Percentiles rank a stretch among this genome's conserved stretches.
These are phyloP conservation scores for Piper longum DNA, from an alignment of 164 flowering plant genomes.

Conservation along the genomic window DNA sequence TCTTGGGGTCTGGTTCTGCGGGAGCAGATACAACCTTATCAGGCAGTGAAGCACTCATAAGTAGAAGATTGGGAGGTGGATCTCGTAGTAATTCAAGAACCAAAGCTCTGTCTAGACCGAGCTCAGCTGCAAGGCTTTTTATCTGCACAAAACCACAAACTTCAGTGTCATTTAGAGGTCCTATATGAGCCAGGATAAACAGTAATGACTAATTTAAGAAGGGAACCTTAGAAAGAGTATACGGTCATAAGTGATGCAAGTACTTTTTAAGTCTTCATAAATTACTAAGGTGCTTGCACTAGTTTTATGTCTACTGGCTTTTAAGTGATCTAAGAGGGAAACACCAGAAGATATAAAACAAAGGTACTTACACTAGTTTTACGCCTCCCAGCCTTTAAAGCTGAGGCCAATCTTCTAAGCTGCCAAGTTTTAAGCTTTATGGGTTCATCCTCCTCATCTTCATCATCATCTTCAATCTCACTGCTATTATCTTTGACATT, in stretches of 20 bases:
- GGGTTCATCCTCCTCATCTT: constrained; percentile 47
- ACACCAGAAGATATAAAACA: neutral
- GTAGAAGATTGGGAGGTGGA: constrained; percentile 71
- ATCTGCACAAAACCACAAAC: constrained; percentile 30
- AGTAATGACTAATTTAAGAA: neutral
- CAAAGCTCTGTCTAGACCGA: constrained; percentile 78
- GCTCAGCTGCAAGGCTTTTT: constrained; percentile 71
- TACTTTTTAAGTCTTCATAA: too few relatives aligned
- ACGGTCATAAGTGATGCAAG: constrained; percentile 1
- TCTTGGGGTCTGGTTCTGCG: constrained; percentile 11
- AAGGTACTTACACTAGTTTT: constrained; percentile 51
- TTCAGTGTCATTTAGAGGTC: neutral
- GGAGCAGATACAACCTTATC: constrained; percentile 36
- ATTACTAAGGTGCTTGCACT: too few relatives aligned
- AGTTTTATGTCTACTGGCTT: too few relatives aligned
- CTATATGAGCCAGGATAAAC: neutral
- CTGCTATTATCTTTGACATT: neutral
- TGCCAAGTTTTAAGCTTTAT: constrained; percentile 80
- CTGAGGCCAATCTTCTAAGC: constrained; percentile 60
- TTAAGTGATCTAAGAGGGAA: neutral
- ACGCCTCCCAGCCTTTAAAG: constrained; percentile 76
- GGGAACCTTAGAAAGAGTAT: neutral
- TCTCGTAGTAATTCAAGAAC: constrained; percentile 83
- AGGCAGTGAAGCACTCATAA: constrained; percentile 76
- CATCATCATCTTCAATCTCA: constrained; percentile 26